Percentiles rank a stretch among this genome's conserved stretches.
phyloP scores from a whole-genome alignment of 2,329 filamentous ascomycete genomes.

The Mycogone perniciosa region DNA sequence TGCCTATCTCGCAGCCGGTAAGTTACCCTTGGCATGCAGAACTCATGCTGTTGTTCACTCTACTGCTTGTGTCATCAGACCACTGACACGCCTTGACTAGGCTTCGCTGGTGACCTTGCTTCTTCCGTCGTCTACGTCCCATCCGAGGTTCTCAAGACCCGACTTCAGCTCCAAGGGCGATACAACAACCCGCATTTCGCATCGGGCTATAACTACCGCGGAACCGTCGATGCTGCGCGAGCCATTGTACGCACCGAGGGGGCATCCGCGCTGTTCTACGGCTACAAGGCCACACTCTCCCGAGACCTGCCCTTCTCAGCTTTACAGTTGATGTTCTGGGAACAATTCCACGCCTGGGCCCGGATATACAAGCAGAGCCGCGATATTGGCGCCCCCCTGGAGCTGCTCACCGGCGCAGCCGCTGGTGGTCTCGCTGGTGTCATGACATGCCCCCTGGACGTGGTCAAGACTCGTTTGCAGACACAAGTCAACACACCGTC shows the following conservation, averaged over 20 bases:
- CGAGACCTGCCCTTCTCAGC: conserved; percentile 94
- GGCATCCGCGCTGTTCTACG: conserved; percentile 79
- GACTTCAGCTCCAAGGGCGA: conserved; percentile 87
- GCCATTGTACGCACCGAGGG: conserved; percentile 84
- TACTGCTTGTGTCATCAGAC: background rate
- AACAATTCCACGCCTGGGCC: conserved; percentile 82
- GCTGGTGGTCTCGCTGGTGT: conserved; percentile 91
- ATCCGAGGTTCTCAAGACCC: conserved; percentile 96
- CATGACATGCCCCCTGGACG: conserved; percentile 91
- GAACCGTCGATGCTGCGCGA: conserved; percentile 73
- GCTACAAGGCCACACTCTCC: conserved; percentile 94
- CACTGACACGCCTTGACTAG: conserved; percentile 33
- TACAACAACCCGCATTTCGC: conserved; percentile 92
- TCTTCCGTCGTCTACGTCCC: conserved; percentile 93
- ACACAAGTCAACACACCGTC: conserved; percentile 60
- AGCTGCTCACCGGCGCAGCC: conserved; percentile 81
- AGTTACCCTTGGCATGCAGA: conserved; percentile 14
- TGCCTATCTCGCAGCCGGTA: conserved; percentile 80
- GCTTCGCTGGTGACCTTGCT: conserved; percentile 87
- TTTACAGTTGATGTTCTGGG: conserved; percentile 96
- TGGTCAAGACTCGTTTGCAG: conserved; percentile 94
- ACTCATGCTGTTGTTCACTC: conserved; percentile 9
- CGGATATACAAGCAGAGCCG: conserved; percentile 69
- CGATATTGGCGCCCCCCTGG: conserved; percentile 78
- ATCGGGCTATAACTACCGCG: conserved; percentile 93